Evolutionary conservation across 441 rosid species (phyloP).

Genomic region (Populus hybrid): DNA sequence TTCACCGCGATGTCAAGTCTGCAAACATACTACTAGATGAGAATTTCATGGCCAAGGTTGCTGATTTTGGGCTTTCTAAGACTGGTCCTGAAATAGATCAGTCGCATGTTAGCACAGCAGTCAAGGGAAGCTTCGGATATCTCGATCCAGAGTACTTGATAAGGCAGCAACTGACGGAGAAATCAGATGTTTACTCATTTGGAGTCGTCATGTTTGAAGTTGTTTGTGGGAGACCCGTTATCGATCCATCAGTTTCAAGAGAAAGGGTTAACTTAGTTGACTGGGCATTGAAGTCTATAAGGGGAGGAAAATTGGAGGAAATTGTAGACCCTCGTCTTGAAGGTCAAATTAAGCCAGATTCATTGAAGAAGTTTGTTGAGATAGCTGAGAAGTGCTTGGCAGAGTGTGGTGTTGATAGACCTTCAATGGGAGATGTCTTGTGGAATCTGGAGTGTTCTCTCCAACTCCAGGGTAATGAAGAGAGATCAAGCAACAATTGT

Average conservation of each 20-base stretch:
- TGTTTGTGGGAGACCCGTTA: slow-evolving; percentile 69
- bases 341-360: slow-evolving; percentile 47
- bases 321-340: slow-evolving; percentile 48
- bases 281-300: slow-evolving; percentile 52
- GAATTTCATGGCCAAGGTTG: slow-evolving; percentile 82
- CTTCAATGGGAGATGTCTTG: slow-evolving; percentile 75
- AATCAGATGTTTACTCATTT: slow-evolving; percentile 86
- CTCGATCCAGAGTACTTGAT: slow-evolving; percentile 86
- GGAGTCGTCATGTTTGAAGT: slow-evolving; percentile 90
- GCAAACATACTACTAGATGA: slow-evolving; percentile 80
- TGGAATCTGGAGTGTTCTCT: slow-evolving; percentile 81
- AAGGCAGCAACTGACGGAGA: slow-evolving; percentile 69
- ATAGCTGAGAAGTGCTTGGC: slow-evolving; percentile 78
- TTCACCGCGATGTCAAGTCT: slow-evolving; percentile 86
- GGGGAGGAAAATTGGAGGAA: slow-evolving; percentile 44
- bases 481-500: slow-evolving; percentile 20
- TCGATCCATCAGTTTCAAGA: slow-evolving; percentile 67
- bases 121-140: slow-evolving; percentile 90
- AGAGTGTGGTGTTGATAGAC: slow-evolving; percentile 49
- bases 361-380: slow-evolving; percentile 56
- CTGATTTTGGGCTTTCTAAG: slow-evolving; percentile 84
- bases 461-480: slow-evolving; percentile 50
- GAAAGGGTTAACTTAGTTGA: slow-evolving; percentile 70
- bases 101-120: slow-evolving; percentile 86
- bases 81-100: slow-evolving; percentile 76